These are phyloP conservation scores for Yarrowia sp. DNA, from an alignment of 805 yeast species.

Conservation along the genomic window DNA sequence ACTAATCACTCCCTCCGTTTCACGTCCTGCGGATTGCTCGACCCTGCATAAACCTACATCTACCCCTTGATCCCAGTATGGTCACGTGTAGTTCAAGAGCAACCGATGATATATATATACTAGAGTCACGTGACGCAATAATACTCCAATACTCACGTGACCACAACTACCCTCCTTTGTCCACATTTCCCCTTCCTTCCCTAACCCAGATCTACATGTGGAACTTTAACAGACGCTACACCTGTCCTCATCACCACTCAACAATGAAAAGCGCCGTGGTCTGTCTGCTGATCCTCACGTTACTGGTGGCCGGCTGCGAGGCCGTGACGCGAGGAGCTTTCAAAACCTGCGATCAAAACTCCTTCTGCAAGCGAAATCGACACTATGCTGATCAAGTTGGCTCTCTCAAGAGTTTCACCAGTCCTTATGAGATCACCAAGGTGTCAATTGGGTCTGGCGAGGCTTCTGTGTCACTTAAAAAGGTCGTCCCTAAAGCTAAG, in stretches of 20 bases:
- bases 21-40: not conserved
- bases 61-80: not conserved
- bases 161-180: not conserved
- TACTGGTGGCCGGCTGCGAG: not conserved
- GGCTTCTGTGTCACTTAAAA: constrained; percentile 40
- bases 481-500: constrained; percentile 29
- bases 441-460: constrained; percentile 38
- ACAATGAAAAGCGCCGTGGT: not conserved
- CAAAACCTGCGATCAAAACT: constrained; percentile 74
- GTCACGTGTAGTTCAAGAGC: not conserved
- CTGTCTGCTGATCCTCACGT: not conserved
- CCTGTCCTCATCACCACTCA: not conserved
- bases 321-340: constrained; percentile 39
- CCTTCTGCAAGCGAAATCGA: constrained; percentile 80
- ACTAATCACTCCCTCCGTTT: not conserved
- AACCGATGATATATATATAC: not conserved
- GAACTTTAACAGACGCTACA: not conserved
- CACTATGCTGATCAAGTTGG: constrained; percentile 53
- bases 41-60: not conserved
- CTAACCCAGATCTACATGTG: constrained; percentile 13
- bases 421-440: constrained; percentile 43
- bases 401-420: constrained; percentile 35
- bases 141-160: not conserved
- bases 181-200: not conserved
- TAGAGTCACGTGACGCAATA: too few relatives aligned